Conservation (phyloP, 176 grass and related monocot species). For the Musa troglodytarum region DNA sequence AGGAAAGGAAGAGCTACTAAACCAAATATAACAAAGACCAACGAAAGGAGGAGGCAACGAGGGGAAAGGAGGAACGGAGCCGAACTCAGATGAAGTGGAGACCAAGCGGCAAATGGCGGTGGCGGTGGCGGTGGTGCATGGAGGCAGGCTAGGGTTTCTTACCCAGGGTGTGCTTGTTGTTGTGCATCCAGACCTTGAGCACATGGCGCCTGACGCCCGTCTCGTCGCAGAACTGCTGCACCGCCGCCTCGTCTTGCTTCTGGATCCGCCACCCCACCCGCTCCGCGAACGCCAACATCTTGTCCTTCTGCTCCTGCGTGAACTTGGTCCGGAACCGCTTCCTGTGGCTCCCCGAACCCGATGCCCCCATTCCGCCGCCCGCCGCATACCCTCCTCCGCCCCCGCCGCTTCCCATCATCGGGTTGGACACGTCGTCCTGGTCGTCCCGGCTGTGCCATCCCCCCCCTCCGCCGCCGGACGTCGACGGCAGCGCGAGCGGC, state of each 20-base stretch:
- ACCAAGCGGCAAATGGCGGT: background rate
- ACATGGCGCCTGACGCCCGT: conserved; percentile 72
- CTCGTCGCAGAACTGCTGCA: conserved; percentile 86
- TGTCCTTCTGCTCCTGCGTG: conserved; percentile 53
- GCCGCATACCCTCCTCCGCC: background rate
- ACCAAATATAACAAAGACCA: background rate
- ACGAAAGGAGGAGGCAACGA: background rate
- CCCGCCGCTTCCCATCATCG: conserved; percentile 25
- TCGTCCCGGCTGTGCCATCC: conserved; percentile 30
- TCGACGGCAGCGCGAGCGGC: conserved; percentile 46
- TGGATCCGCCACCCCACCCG: conserved; percentile 88
- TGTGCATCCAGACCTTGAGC: conserved; percentile 99
- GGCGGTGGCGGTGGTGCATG: background rate
- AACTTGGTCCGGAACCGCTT: conserved; percentile 44
- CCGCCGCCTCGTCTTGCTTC: conserved; percentile 83
- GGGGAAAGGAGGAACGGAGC: too few relatives aligned
- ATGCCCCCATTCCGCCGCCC: conserved; percentile 8
- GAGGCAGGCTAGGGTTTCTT: conserved; percentile 12
- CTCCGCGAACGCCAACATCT: conserved; percentile 85
- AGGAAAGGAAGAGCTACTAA: background rate
- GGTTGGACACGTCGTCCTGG: conserved; percentile 33
- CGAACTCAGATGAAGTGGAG: background rate
- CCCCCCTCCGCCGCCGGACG: conserved; percentile 29
- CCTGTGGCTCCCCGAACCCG: conserved; percentile 23
- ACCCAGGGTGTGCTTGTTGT: conserved; percentile 79